Evolutionary conservation across 1,139 yeast genomes (phyloP), one percentile per base, ranked within the genome.

Genomic region (Suhomyces ambrosiae): DNA sequence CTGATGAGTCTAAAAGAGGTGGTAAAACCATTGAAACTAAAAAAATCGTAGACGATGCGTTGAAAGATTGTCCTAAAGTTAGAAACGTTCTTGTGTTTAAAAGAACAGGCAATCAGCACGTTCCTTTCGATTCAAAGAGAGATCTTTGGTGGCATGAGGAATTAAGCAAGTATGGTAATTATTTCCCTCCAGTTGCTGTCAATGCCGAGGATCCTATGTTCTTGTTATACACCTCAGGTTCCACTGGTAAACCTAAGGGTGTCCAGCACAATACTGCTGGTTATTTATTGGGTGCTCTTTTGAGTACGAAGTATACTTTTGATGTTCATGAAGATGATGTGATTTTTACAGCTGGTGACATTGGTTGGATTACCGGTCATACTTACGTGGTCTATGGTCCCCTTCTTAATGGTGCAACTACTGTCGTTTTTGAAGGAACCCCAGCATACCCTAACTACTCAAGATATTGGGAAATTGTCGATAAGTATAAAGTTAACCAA

Each of bases 301-400:
- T 84, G 49, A 77, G 89, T 28, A 79, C 88, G 47, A 82, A 80
- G 59, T 85, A 85, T 60, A 79, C 82, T 26, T 86, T 86, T 63
- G 94, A 86, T 57, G 77, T 83, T 31, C 90, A 84, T 53, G 77
- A 74, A 45, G 80, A 80, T 30, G 95, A 86, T 56, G 68, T 78
- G 21, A 65, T 86, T 43, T 86, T 86, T 68, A 85, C 94, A 9
- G 94, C 94, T 13, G 95, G 94, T 54, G 95, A 86, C 60, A 80
- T 86, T 42, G 95, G 95, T 48, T 86, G 95, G 95, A 84, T 86
- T 53, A 85, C 94, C 8, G 95, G 95, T 38, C 95, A 86, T 63
- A 79, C 92, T 2, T 86, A 85, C 57, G 87, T 79, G 27, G 87
- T 85, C 32, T 86, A 86, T 56, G 95, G 94, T 37, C 95, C 95